Base-by-base conservation (phyloP, 257 asterid genomes). In the Primulina huaijiensis region DNA sequence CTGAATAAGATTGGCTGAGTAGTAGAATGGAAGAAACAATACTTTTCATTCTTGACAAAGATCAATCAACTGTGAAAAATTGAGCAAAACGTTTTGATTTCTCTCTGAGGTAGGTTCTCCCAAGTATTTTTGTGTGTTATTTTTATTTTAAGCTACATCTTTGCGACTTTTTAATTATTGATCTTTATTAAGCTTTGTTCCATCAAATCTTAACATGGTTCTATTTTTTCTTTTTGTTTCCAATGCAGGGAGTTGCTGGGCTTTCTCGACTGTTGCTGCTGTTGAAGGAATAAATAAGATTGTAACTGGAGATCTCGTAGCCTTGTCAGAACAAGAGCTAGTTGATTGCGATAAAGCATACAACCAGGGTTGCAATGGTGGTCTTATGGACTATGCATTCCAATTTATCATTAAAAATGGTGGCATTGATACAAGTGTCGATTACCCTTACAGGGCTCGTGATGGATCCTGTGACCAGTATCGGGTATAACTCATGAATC, bases 221-320 rank as follows among this genome's bases (percentile, higher is more conserved):
- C 16, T 0, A 1, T 53, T 53, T 29, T 73, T 6, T 23, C 25
- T 63, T 53, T 20, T 53, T 3, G 55, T 64, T 29, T 75, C 30
- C 23, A 37, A 30, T 77, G 68, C 76, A 92, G 98, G 98, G 90
- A 90, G 97, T 77, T 92, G 98, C 79, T 92, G 98, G 98, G 95
- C 98, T 21, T 92, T 92, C 83, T 92, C 98, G 0, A 86, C 98
- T 0, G 70, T 90, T 8, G 95, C 82, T 50, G 95, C 97, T 4
- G 88, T 92, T 34, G 98, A 92, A 80, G 98, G 98, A 53, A 73
- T 87, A 64, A 90, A 90, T 72, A 80, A 88, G 84, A 90, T 92
- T 64, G 89, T 71, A 31, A 90, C 96, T 0, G 97, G 95, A 20
- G 86, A 87, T 1, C 27, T 88, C 67, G 60, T 76, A 6, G 30